Percentiles rank a stretch among this genome's conserved stretches.
Conservation (phyloP, 129 eudicot genomes). For the Tanacetum coccineum region DNA sequence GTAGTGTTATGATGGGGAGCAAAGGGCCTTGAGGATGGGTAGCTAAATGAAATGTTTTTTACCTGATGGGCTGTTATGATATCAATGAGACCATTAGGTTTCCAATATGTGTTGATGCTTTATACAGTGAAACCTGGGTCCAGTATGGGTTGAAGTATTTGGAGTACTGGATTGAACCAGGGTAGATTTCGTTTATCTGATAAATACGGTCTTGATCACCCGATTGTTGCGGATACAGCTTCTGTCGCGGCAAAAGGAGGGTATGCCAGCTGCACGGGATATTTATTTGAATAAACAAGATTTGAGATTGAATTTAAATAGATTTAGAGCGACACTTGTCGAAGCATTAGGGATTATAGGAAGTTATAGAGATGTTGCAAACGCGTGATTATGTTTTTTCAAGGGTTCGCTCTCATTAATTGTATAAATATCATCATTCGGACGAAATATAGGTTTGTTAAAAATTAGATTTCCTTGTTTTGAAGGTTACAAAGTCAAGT, state of each 20-base stretch:
- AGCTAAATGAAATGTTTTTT: conserved; percentile 49
- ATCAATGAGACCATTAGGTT: conserved; percentile 56
- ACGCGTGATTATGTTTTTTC: neutral
- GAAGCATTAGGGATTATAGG: conserved; percentile 45
- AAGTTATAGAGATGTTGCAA: conserved; percentile 17
- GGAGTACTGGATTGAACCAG: conserved; percentile 58
- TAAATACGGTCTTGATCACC: conserved; percentile 41
- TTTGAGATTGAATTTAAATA: conserved; percentile 43
- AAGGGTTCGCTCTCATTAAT: neutral
- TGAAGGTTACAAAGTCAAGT: too few species aligned
- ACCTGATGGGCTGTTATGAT: conserved; percentile 48
- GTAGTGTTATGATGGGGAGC: conserved; percentile 64
- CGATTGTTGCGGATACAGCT: conserved; percentile 48
- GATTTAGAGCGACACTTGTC: conserved; percentile 46
- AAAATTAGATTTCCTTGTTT: too few species aligned
- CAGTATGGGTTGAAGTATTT: conserved; percentile 59
- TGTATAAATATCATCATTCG: too few species aligned
- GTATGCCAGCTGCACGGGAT: conserved; percentile 34
- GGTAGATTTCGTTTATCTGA: conserved; percentile 66
- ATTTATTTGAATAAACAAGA: conserved; percentile 60
- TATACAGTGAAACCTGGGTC: conserved; percentile 56
- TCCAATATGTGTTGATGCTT: conserved; percentile 40
- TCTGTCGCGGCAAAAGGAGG: conserved; percentile 50
- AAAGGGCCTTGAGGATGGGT: conserved; percentile 84
- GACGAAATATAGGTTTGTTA: too few species aligned